Conservation (phyloP, 2,329 filamentous ascomycete species). For the Penicillium sp. region DNA sequence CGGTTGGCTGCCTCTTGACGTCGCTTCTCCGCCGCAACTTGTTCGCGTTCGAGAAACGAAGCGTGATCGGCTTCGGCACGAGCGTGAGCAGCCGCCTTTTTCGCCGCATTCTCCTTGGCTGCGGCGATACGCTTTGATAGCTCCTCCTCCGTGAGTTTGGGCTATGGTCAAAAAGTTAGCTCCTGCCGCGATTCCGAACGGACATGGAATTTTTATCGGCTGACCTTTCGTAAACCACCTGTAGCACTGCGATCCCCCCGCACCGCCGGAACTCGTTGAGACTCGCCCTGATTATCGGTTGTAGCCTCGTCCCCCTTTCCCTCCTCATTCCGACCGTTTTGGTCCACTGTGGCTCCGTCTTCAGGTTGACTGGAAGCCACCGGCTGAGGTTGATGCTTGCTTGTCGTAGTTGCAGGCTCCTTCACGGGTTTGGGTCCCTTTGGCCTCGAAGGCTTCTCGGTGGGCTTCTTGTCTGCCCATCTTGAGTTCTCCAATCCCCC, state of each 20-base stretch:
- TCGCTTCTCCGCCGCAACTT: slow-evolving; percentile 50
- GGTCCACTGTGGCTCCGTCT: slow-evolving; percentile 7
- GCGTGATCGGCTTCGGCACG: slow-evolving; percentile 63
- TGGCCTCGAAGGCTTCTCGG: slow-evolving; percentile 3
- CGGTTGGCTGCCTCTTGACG: slow-evolving; percentile 48
- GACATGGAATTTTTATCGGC: neutral
- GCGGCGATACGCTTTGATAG: slow-evolving; percentile 55
- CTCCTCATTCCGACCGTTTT: slow-evolving; percentile 8
- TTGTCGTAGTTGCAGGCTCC: slow-evolving; percentile 10
- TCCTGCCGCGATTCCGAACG: too few species aligned
- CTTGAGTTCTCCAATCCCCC: slow-evolving; percentile 7
- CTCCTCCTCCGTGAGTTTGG: slow-evolving; percentile 60
- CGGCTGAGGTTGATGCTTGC: slow-evolving; percentile 5
- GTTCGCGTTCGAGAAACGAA: slow-evolving; percentile 59
- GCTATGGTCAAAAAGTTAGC: slow-evolving; percentile 35
- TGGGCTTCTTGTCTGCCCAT: slow-evolving; percentile 14
- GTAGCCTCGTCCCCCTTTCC: slow-evolving; percentile 5
- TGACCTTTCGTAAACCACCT: slow-evolving; percentile 46
- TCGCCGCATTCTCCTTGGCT: slow-evolving; percentile 57
- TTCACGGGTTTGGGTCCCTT: slow-evolving; percentile 14
- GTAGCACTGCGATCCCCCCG: slow-evolving; percentile 51
- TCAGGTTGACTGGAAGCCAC: slow-evolving; percentile 5
- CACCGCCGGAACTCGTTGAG: slow-evolving; percentile 41
- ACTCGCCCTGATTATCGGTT: slow-evolving; percentile 17
- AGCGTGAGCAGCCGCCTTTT: slow-evolving; percentile 55